Base-by-base conservation (phyloP, 2,329 filamentous ascomycete genomes). In the Aplosporella prunicola region DNA sequence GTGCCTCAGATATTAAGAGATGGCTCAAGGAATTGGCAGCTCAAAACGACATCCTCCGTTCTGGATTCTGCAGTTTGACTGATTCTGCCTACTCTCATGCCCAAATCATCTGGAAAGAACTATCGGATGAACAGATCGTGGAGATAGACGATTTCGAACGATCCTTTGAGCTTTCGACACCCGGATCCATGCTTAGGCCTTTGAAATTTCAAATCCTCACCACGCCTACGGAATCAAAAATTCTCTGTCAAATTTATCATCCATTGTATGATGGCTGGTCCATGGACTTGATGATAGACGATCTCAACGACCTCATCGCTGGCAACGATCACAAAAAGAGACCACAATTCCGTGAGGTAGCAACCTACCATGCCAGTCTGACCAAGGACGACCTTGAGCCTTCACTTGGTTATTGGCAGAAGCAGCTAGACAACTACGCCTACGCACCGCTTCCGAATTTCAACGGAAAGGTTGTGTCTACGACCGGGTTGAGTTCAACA, bases 241-340 rank as follows among this genome's bases (percentile, higher is more conserved):
- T 32, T 20, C 47, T 62, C 4, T 55, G 84, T 29, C 68, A 80
- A 9, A 64, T 93, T 0, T 87, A 93, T 52, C 88, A 95, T 58
- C 78, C 84, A 1, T 56, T 93, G 1, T 95, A 93, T 51, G 88
- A 95, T 56, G 88, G 87, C n/a, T 95, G 88, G 88, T 88, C 86
- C 0, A 71, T 87, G 51, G 82, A 94, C 35, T 64, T 89, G 20
- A 58, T 93, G 0, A 52, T 84, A 10, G 62, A 70, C 17, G 85
- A 94, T 53, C 61, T 93, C 4, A 66, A 71, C 4, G 51, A 49
- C 0, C 46, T 81, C 2, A 49, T 82, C 51, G 41, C 46, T 13
- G 55, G 53, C 6, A 37, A 50, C 2, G n/a, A 47, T 1, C 24
- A 52, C 10, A 45, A 43, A 0, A 27, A 47, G 1, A 67, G 78